phyloP scores from a whole-genome alignment of 371 early-diverging fungal species.

The Massospora cicadina region DNA sequence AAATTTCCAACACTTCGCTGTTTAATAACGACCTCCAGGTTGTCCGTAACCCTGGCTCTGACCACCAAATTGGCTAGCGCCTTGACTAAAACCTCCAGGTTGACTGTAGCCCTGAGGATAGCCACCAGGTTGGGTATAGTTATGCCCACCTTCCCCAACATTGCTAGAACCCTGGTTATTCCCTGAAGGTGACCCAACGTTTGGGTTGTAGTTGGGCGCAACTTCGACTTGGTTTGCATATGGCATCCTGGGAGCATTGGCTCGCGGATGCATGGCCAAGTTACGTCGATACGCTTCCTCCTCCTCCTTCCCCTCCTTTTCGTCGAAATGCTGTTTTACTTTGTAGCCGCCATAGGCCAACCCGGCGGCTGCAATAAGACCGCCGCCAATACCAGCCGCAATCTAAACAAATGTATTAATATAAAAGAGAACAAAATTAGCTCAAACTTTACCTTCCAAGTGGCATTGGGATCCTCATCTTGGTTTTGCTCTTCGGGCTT shows the following conservation, averaged over 20 bases:
- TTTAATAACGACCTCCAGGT: not conserved
- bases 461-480: slow-evolving; percentile 1
- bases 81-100: not conserved
- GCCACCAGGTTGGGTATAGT: not conserved
- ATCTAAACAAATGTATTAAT: not conserved
- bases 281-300: not conserved
- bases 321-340: not conserved
- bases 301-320: slow-evolving; percentile 2
- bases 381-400: slow-evolving; percentile 8
- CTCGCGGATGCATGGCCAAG: not conserved
- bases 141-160: not conserved
- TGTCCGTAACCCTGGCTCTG: not conserved
- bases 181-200: too few relatives aligned
- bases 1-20: too few relatives aligned
- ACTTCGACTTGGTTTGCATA: not conserved
- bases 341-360: slow-evolving; percentile 10
- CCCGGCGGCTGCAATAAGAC: slow-evolving; percentile 4
- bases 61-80: not conserved
- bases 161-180: not conserved
- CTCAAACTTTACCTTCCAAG: slow-evolving; percentile 5
- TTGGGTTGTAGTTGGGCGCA: not conserved
- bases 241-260: not conserved
- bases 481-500: not conserved
- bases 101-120: not conserved
- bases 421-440: not conserved